A percentile compares a stretch with the other conserved stretches of the same genome.
These are phyloP conservation scores for Sporopachydermia quercuum DNA, from an alignment of 805 yeast genomes.

Conservation along the genomic window DNA sequence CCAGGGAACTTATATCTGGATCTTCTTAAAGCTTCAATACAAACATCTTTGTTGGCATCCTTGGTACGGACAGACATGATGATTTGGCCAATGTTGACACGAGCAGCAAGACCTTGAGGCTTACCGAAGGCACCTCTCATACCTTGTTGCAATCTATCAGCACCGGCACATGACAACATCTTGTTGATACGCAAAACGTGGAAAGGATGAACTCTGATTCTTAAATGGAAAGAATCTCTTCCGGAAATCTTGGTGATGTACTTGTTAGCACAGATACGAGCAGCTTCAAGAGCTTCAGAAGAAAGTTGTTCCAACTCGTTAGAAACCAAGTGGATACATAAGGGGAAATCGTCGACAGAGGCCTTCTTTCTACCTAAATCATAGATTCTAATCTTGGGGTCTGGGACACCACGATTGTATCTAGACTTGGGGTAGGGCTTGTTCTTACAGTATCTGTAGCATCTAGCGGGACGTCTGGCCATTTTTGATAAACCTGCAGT, in stretches of 20 bases:
- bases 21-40: constrained; percentile 98
- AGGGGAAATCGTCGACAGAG: constrained; percentile 97
- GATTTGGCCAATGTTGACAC: constrained; percentile 97
- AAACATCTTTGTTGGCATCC: constrained; percentile 95
- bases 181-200: constrained; percentile 99
- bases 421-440: constrained; percentile 99
- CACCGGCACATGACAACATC: constrained; percentile 99
- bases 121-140: constrained; percentile 99
- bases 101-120: constrained; percentile 99
- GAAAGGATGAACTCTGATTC: constrained; percentile 99
- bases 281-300: constrained; percentile 99
- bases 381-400: constrained; percentile 97
- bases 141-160: constrained; percentile 99
- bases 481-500: constrained; percentile 38
- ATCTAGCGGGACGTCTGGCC: constrained; percentile 99
- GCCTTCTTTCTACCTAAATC: constrained; percentile 99
- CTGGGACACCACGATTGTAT: constrained; percentile 99
- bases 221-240: constrained; percentile 99
- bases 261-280: constrained; percentile 99
- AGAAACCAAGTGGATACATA: constrained; percentile 97
- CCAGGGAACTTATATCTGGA: constrained; percentile 99
- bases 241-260: constrained; percentile 96
- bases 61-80: constrained; percentile 96
- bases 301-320: constrained; percentile 99
- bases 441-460: constrained; percentile 99